Evolutionary conservation across 1,284 basidiomycete genomes (phyloP).

Genomic region (Bjerkandera adusta): DNA sequence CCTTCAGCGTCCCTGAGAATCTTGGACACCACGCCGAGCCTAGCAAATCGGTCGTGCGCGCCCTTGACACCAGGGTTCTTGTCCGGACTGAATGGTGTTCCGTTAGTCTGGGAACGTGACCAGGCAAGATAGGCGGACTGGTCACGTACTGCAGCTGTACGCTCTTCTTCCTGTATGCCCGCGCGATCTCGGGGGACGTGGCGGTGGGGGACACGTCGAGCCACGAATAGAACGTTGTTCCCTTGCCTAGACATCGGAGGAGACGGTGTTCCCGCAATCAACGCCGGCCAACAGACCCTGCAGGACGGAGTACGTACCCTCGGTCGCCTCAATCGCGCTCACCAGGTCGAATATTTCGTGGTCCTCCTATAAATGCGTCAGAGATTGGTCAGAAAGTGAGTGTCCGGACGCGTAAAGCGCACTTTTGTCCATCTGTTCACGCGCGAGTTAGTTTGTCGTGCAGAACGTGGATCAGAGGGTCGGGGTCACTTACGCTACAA

Average conservation of each 20-base stretch:
- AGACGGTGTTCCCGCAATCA: not conserved
- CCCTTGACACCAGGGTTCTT: slow-evolving; percentile 86
- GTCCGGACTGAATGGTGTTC: slow-evolving; percentile 69
- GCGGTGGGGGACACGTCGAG: slow-evolving; percentile 73
- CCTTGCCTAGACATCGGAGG: slow-evolving; percentile 53
- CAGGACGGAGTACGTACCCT: slow-evolving; percentile 49
- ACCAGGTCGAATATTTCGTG: slow-evolving; percentile 98
- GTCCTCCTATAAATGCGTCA: slow-evolving; percentile 61
- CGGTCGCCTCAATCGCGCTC: slow-evolving; percentile 73
- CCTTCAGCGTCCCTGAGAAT: slow-evolving; percentile 79
- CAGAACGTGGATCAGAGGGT: not conserved
- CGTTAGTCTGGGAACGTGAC: slow-evolving; percentile 5
- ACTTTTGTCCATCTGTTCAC: slow-evolving; percentile 67
- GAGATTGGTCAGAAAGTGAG: slow-evolving; percentile 10
- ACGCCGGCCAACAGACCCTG: not conserved
- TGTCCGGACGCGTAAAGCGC: slow-evolving; percentile 13
- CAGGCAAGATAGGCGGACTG: not conserved
- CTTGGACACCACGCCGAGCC: slow-evolving; percentile 81
- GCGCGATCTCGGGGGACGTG: slow-evolving; percentile 70
- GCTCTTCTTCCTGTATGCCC: slow-evolving; percentile 88
- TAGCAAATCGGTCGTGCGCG: slow-evolving; percentile 83
- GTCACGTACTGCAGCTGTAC: slow-evolving; percentile 77
- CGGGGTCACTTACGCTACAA: slow-evolving; percentile 31
- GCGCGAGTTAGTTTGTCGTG: not conserved
- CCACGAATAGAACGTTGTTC: slow-evolving; percentile 89